Base-by-base conservation (phyloP, 441 rosid species). In the Syzygium malaccense region DNA sequence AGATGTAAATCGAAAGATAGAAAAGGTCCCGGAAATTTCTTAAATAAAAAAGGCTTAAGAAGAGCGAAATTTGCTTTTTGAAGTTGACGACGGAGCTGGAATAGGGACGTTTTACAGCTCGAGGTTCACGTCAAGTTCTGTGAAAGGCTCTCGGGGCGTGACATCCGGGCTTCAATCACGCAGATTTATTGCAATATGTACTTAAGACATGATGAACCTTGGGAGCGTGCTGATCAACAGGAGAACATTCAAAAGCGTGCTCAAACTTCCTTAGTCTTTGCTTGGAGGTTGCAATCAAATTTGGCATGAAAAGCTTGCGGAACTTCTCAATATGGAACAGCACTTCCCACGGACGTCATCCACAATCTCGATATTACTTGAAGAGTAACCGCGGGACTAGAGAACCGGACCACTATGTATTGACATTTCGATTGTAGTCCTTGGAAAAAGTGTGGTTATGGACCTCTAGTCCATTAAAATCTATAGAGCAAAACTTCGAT, bases 401-500 rank as follows among this genome's bases (percentile, higher is more conserved):
- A 28, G 68, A 60, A 4, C 0, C 7, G 33, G 18, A 60, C 33
- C 33, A 60, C 68, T 28, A 60, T 60, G 7, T 28, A 60, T 6
- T 60, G 33, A 28, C 68, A 60, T 60, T 60, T 60, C 18, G 9
- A 60, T 30, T 1, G 68, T 60, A 15, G 68, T 60, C 68, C 68
- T 60, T 3, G 33, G n/a, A 28, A 53, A 15, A 28, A 30, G 9
- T 17, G 9, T 60, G 33, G 68, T 60, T 28, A 8, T 60, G 3
- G 2, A 60, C 19, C n/a, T 60, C n/a, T 3, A 3, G 33, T 60
- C 68, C 32, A 60, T 60, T 60, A 5, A 3, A 60, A 28, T 60
- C 1, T 60, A 13, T 1, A 3, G 0, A 4, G 0, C 18, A 28
- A 28, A 60, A 60, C 18, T 60, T 0, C 1, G 2, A 60, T 14